Conservation (phyloP, 2,329 filamentous ascomycete genomes). For the Beauveria rudraprayagi region DNA sequence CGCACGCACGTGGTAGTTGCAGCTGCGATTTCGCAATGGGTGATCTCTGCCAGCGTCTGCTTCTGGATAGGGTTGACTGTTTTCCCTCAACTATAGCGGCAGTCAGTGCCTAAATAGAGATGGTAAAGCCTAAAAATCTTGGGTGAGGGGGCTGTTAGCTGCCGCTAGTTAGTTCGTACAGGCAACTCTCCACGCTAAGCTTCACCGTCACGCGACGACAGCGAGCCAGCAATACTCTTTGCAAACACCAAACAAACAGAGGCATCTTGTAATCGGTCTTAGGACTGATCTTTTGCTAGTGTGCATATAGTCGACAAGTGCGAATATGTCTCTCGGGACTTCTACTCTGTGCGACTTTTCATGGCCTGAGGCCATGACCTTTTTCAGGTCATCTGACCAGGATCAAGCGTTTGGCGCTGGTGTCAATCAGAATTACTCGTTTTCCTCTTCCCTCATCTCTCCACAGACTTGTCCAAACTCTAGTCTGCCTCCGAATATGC, state of each 20-base stretch:
- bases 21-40: no score
- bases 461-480: neutral
- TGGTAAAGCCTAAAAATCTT: no score
- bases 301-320: neutral
- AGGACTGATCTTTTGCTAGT: neutral
- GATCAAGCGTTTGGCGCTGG: neutral
- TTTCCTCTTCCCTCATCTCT: neutral
- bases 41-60: no score
- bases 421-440: neutral
- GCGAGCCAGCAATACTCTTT: neutral
- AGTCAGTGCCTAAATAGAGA: no score
- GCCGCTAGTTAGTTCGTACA: neutral
- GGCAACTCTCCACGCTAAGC: neutral
- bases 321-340: neutral
- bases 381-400: neutral
- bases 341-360: neutral
- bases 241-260: neutral
- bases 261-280: neutral
- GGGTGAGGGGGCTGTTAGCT: neutral
- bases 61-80: no score
- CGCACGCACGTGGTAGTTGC: no score
- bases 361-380: neutral
- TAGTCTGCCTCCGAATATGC: no score
- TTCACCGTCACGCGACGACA: neutral
- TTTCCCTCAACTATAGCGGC: no score